These are phyloP conservation scores for Arthrinium phaeospermum DNA, from an alignment of 2,329 filamentous ascomycete genomes.

Conservation along the genomic window DNA sequence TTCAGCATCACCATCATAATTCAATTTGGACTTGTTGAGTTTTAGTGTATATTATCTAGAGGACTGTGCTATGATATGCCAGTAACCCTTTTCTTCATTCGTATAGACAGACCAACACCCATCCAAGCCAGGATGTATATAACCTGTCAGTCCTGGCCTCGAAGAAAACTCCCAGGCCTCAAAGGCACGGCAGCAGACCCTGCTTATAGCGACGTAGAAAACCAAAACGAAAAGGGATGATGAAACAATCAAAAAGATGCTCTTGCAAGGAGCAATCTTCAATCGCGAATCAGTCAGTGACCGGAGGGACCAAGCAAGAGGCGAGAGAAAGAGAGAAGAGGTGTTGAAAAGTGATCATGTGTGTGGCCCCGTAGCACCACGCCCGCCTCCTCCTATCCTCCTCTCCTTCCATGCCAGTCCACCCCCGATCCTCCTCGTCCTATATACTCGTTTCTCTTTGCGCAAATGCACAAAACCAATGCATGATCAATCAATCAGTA, in stretches of 20 bases:
- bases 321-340: not conserved
- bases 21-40: not conserved
- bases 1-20: not conserved
- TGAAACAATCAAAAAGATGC: not conserved
- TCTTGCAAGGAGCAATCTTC: no score
- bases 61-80: conserved; percentile 6
- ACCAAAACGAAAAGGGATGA: not conserved
- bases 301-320: not conserved
- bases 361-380: not conserved
- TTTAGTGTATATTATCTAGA: conserved; percentile 10
- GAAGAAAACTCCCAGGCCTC: not conserved
- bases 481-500: conserved; percentile 15
- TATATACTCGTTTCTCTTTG: not conserved
- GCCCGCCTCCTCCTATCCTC: not conserved
- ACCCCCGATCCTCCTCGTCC: not conserved
- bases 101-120: not conserved
- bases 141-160: not conserved
- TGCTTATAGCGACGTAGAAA: not conserved
- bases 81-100: not conserved
- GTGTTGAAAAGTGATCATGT: conserved; percentile 2
- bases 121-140: not conserved
- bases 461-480: not conserved
- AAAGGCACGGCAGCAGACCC: not conserved
- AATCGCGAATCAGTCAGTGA: not conserved
- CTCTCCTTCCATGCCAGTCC: not conserved